Conservation (phyloP, 1,284 basidiomycete species). For the Puccinia hordei region DNA sequence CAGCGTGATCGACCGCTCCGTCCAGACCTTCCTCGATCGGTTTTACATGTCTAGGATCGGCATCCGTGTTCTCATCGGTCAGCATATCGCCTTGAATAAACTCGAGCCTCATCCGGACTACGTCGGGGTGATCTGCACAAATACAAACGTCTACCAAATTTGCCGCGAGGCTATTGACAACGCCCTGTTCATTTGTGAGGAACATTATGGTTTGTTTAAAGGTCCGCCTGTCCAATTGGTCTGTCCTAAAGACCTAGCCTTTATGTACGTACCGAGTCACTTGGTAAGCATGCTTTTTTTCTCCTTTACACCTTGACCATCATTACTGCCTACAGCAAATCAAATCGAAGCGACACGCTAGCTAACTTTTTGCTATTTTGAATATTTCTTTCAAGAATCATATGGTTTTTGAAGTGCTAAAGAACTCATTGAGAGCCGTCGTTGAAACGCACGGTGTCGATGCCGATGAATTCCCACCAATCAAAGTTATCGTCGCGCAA, state of each 20-base stretch:
- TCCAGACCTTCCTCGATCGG: constrained; percentile 93
- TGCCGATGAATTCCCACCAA: constrained; percentile 78
- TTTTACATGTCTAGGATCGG: constrained; percentile 98
- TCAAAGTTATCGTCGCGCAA: constrained; percentile 95
- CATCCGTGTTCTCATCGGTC: constrained; percentile 91
- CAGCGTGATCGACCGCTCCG: constrained; percentile 74
- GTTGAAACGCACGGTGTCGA: constrained; percentile 89
- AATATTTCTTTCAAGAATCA: constrained; percentile 64
- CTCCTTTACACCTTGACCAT: constrained; percentile 50
- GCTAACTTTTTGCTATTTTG: neutral
- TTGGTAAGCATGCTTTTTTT: constrained; percentile 62
- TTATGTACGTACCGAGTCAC: constrained; percentile 96
- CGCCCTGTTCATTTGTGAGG: constrained; percentile 95
- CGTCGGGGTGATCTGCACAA: constrained; percentile 97
- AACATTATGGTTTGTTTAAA: constrained; percentile 91
- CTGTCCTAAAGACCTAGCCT: constrained; percentile 81
- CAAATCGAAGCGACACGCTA: neutral
- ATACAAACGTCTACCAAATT: constrained; percentile 90
- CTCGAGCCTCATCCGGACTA: constrained; percentile 85
- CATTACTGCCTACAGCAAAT: neutral
- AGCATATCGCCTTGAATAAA: constrained; percentile 85
- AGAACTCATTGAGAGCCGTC: constrained; percentile 95
- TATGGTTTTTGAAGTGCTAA: constrained; percentile 97
- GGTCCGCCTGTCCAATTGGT: constrained; percentile 95
- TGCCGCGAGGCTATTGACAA: constrained; percentile 99